Conservation (phyloP, 2,329 filamentous ascomycete genomes). For the Botrytis elliptica region DNA sequence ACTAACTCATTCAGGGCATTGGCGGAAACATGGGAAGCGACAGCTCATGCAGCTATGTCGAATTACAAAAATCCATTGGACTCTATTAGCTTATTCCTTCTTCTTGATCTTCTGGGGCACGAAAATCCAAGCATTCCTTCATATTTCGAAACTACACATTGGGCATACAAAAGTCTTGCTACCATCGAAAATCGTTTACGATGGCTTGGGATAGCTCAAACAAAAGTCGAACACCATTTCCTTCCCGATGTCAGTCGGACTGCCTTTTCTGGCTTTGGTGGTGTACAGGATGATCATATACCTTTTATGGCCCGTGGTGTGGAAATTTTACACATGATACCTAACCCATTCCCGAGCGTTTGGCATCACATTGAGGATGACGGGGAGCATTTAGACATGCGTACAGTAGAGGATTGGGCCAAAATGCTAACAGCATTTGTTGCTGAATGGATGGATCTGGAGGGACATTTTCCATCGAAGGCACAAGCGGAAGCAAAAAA, state of each 20-base stretch:
- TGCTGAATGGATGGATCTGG: conserved; percentile 87
- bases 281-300: conserved; percentile 82
- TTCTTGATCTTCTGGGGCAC: conserved; percentile 84
- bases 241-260: conserved; percentile 57
- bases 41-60: conserved; percentile 68
- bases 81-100: conserved; percentile 82
- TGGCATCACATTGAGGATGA: conserved; percentile 89
- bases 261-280: conserved; percentile 49
- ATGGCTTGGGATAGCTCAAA: conserved; percentile 63
- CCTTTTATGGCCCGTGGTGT: conserved; percentile 88
- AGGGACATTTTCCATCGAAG: conserved; percentile 36
- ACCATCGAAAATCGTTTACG: conserved; percentile 72
- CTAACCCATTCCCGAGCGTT: conserved; percentile 73
- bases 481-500: conserved; percentile 21
- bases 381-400: conserved; percentile 76
- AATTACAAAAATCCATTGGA: conserved; percentile 71
- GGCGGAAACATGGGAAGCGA: conserved; percentile 76
- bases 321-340: conserved; percentile 85
- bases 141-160: conserved; percentile 88
- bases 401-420: conserved; percentile 83
- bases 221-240: conserved; percentile 57
- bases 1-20: conserved; percentile 55
- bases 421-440: conserved; percentile 80
- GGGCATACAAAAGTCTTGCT: conserved; percentile 82
- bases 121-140: conserved; percentile 70